Evolutionary conservation across 2,329 filamentous ascomycete species (phyloP).

Genomic region (Epichloe glyceriae): DNA sequence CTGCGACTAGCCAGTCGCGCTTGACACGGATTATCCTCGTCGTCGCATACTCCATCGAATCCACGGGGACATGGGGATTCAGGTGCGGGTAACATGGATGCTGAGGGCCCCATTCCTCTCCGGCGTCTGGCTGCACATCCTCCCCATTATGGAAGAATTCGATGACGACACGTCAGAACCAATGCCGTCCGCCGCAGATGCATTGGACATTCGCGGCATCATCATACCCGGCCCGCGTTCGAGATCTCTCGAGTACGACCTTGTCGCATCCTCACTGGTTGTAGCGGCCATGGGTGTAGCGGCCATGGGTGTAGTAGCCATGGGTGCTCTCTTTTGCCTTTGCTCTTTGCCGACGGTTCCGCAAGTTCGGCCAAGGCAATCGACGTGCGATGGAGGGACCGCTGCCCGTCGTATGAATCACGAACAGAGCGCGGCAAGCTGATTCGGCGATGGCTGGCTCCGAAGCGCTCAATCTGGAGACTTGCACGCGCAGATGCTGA

Average conservation of each 20-base stretch:
- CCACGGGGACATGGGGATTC: conserved; percentile 76
- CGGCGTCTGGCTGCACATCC: conserved; percentile 51
- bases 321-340: conserved; percentile 38
- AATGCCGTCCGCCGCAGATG: conserved; percentile 37
- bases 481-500: conserved; percentile 32
- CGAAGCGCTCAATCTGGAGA: conserved; percentile 35
- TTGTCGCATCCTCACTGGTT: conserved; percentile 17
- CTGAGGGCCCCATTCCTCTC: conserved; percentile 79
- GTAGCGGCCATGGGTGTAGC: conserved; percentile 13
- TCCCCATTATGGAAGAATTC: conserved; percentile 51
- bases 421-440: conserved; percentile 42
- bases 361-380: not conserved
- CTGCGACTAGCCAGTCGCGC: conserved; percentile 80
- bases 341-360: conserved; percentile 17
- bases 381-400: conserved; percentile 18
- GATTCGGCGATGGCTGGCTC: conserved; percentile 33
- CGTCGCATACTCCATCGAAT: conserved; percentile 58
- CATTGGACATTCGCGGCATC: conserved; percentile 32
- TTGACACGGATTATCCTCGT: conserved; percentile 87
- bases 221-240: conserved; percentile 39
- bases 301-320: conserved; percentile 32
- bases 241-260: conserved; percentile 36
- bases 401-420: conserved; percentile 40
- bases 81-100: conserved; percentile 92
- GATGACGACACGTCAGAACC: conserved; percentile 43